phyloP scores from a whole-genome alignment of 768 basidiomycete species.

The Candolleomyces efflorescens region DNA sequence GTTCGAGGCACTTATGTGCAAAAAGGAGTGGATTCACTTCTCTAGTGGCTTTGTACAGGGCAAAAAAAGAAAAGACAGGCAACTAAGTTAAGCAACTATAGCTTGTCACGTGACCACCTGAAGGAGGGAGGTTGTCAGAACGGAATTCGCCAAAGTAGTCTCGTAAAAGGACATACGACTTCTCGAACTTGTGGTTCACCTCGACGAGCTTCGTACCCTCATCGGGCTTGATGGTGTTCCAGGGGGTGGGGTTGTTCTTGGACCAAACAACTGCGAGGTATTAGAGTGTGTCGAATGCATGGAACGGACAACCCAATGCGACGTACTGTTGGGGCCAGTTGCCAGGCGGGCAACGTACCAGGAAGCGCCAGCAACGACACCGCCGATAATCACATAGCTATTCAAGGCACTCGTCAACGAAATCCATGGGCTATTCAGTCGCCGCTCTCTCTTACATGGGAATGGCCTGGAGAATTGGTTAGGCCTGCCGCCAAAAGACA shows the following conservation, averaged over 20 bases:
- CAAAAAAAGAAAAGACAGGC: slow-evolving; percentile 5
- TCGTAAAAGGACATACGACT: slow-evolving; percentile 45
- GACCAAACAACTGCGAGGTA: slow-evolving; percentile 44
- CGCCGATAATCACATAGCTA: slow-evolving; percentile 49
- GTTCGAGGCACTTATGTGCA: neutral
- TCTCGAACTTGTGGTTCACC: slow-evolving; percentile 72
- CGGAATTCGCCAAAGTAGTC: slow-evolving; percentile 1
- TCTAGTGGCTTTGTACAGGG: slow-evolving; percentile 3
- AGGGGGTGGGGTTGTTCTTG: slow-evolving; percentile 80
- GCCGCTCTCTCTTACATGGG: slow-evolving; percentile 38
- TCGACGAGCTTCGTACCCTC: slow-evolving; percentile 69
- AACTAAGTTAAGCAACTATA: slow-evolving; percentile 36
- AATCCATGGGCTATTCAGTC: neutral
- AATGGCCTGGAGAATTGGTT: slow-evolving; percentile 33
- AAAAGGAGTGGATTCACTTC: slow-evolving; percentile 1
- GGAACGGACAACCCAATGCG: neutral
- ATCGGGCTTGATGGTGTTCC: slow-evolving; percentile 74
- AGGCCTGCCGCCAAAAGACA: neutral
- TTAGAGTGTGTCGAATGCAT: neutral
- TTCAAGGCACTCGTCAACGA: neutral
- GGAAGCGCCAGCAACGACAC: slow-evolving; percentile 50
- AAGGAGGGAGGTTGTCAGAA: neutral
- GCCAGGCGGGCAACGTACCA: slow-evolving; percentile 72
- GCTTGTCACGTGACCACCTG: slow-evolving; percentile 76
- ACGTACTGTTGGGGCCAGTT: slow-evolving; percentile 49